These are phyloP conservation scores for Annulohypoxylon moriforme DNA, from an alignment of 495 filamentous ascomycete genomes.

Conservation along the genomic window DNA sequence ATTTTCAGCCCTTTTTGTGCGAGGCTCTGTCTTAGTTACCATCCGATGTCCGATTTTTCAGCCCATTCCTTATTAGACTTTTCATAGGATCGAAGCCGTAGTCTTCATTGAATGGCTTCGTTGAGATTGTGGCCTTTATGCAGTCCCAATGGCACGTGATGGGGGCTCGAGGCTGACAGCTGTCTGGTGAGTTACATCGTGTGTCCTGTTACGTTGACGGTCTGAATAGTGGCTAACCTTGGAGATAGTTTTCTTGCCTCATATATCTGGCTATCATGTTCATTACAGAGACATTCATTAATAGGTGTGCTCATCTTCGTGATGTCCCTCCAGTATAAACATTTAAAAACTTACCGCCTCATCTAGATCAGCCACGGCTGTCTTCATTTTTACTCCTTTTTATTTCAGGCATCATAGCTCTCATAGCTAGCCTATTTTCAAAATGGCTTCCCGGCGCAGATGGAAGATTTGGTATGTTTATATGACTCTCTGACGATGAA, in stretches of 20 bases:
- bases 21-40: slow-evolving; percentile 10
- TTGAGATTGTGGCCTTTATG: slow-evolving; percentile 36
- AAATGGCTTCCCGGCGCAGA: slow-evolving; percentile 59
- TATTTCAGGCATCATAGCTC: slow-evolving; percentile 51
- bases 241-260: slow-evolving; percentile 55
- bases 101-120: slow-evolving; percentile 40
- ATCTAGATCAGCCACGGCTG: slow-evolving; percentile 56
- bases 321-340: background rate
- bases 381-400: slow-evolving; percentile 49
- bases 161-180: slow-evolving; percentile 52
- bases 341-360: slow-evolving; percentile 11
- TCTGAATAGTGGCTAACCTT: slow-evolving; percentile 6
- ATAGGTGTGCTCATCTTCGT: slow-evolving; percentile 46
- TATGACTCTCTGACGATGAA: background rate
- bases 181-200: slow-evolving; percentile 51
- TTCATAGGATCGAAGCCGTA: slow-evolving; percentile 10
- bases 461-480: slow-evolving; percentile 56
- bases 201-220: background rate
- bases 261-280: slow-evolving; percentile 58
- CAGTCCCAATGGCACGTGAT: slow-evolving; percentile 49
- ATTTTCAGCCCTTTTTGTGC: slow-evolving; percentile 27
- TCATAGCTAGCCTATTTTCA: slow-evolving; percentile 54
- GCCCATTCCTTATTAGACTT: slow-evolving; percentile 22
- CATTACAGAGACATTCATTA: slow-evolving; percentile 58
- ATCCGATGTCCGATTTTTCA: slow-evolving; percentile 19